Percentiles rank a stretch among this genome's conserved stretches.
These are phyloP conservation scores for Silene latifolia DNA, from an alignment of 148 eudicot genomes.

Conservation along the genomic window DNA sequence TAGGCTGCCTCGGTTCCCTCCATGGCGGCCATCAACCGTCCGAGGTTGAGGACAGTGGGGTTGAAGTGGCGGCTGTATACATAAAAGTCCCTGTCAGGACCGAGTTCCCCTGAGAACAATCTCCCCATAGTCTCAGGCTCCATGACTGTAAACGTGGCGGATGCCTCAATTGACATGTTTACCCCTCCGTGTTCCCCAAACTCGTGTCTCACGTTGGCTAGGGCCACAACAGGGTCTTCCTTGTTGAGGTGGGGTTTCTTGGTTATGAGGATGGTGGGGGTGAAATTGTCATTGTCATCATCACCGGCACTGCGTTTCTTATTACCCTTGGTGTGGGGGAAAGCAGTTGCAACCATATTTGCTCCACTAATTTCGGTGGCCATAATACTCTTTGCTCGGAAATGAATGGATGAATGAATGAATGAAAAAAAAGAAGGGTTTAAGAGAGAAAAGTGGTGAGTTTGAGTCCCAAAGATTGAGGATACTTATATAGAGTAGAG, in stretches of 20 bases:
- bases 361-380: not conserved
- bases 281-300: conserved; percentile 23
- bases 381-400: not conserved
- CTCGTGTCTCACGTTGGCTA: conserved; percentile 71
- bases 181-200: conserved; percentile 98
- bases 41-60: conserved; percentile 79
- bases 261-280: not conserved
- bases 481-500: not conserved
- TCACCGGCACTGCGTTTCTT: conserved; percentile 40
- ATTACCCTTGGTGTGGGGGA: not conserved
- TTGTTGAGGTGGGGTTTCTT: not conserved
- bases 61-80: conserved; percentile 93
- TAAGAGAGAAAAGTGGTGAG: not conserved
- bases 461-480: not conserved
- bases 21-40: conserved; percentile 92
- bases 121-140: conserved; percentile 86
- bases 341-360: not conserved
- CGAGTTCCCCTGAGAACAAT: conserved; percentile 78
- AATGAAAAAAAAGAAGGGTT: too few species aligned
- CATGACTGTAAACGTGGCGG: conserved; percentile 97
- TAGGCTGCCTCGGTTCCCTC: conserved; percentile 96
- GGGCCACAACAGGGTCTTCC: conserved; percentile 58
- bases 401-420: not conserved
- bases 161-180: conserved; percentile 97
- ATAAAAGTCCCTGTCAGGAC: conserved; percentile 80